Base-by-base conservation (phyloP, 495 filamentous ascomycete species). In the Hyaloscypha variabilis region DNA sequence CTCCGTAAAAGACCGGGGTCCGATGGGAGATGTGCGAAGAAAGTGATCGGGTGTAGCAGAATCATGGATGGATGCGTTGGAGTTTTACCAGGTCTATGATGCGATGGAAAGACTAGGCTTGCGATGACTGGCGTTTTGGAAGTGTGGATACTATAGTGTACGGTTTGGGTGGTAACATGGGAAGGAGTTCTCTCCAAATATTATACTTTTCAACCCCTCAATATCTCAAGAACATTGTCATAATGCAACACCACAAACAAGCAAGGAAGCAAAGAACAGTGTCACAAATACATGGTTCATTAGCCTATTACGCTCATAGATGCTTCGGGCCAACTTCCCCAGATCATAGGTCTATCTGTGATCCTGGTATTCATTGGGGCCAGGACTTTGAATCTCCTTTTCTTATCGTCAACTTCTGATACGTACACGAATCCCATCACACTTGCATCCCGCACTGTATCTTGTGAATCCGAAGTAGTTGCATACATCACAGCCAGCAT, bases 351-450 rank as follows among this genome's bases (percentile, higher is more conserved):
- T 72, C 87, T 84, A 58, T 88, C 83, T 53, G 64, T 63, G 56
- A 97, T 77, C 42, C 91, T 84, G 11, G 91, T 92, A 36, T 87
- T 90, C 58, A 96, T 84, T 6, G 95, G 94, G 2, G 89, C 88
- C 46, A 99, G 80, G 19, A 97, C 81, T 65, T 91, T 88, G 58
- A 98, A 79, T 74, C 89, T 90, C 61, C 87, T 87, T 77, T 91
- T 91, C 60, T 92, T 88, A 56, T 88, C 89, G 68, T 99, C 94
- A 8, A 98, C 93, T 57, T 95, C 91, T 0, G 90, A 85, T 34
- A 99, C 88, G 72, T 96, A 97, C 42, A 97, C 83, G 75, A 96
- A 98, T 6, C 95, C 95, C 82, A 96, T 89, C 23, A 97, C 87
- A 49, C 89, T 92, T 0, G 94, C 88, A 68, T 95, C 91, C 14